Evolutionary conservation across 305 asterid genomes (phyloP), one percentile per base, ranked within the genome.

Genomic region (Galium porrigens): DNA sequence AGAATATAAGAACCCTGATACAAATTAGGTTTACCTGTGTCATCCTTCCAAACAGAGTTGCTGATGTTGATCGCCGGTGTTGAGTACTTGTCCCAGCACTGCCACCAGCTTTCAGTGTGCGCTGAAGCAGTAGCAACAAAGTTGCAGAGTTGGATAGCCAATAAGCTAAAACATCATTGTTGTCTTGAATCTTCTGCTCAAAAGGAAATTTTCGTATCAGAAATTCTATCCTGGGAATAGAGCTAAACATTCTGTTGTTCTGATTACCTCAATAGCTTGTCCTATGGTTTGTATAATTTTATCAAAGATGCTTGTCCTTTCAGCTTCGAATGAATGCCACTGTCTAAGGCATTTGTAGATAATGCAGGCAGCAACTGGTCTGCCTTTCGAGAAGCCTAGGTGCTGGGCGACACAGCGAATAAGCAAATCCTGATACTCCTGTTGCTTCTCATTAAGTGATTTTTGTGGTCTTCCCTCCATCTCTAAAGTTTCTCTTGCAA

Each of bases 121-220:
- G 85, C 81, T 89, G 99, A 74, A 94, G 78, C 73, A 94, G 85
- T 73, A 94, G 74, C 76, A 94, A 73, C 80, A 94, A 73, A 68
- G 99, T 89, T 41, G 99, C 87, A 70, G 96, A 95, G 79, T 94
- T 89, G 60, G 99, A 94, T 69, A 89, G 76, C 99, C 99, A 89
- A 82, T 89, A 86, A 15, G 91, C 97, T 79, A 89, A 76, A 68
- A 79, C 72, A 75, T 83, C 95, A 79, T 94, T 87, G 70, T 89
- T 86, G 77, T 94, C 97, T 77, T 86, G 97, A 42, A 89, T 89
- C 89, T 82, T 73, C 84, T 75, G 69, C 76, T 39, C 46, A 68
- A 74, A 65, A 34, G 42, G 53, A n/a, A 14, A 30, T 2, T 51
- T 51, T 34, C 2, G 17, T 1, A 37, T 65, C n/a, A 42, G 66